Evolutionary conservation across 352 stramenopile genomes (phyloP).

Genomic region (Globisporangium camurandrum): DNA sequence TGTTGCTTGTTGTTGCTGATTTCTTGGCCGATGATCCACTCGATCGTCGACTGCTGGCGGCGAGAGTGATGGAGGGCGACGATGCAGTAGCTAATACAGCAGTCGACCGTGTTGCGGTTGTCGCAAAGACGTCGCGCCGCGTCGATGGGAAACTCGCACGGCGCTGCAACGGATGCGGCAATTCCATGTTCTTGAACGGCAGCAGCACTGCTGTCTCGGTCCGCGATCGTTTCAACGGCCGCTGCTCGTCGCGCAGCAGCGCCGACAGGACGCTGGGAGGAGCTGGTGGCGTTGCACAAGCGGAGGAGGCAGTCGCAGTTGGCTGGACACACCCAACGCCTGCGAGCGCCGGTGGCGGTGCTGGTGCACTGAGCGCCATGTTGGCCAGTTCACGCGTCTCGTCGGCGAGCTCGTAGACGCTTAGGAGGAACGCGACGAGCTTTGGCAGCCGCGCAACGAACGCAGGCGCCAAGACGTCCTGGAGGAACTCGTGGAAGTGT

Average conservation of each 20-base stretch:
- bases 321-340: too few relatives aligned
- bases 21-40: background rate
- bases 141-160: conserved; percentile 13
- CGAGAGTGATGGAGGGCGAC: too few relatives aligned
- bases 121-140: conserved; percentile 2
- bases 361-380: conserved; percentile 1
- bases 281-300: conserved; percentile 3
- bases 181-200: conserved; percentile 42
- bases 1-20: background rate
- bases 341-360: background rate
- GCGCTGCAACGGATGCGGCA: conserved; percentile 8
- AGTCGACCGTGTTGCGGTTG: conserved; percentile 12
- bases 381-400: conserved; percentile 14
- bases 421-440: conserved; percentile 40
- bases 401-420: conserved; percentile 52
- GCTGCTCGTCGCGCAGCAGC: conserved; percentile 47
- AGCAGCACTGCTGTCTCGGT: conserved; percentile 18
- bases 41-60: too few relatives aligned
- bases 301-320: too few relatives aligned
- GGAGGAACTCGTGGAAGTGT: conserved; percentile 64
- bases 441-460: conserved; percentile 35
- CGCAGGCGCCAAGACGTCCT: conserved; percentile 33
- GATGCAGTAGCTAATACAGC: conserved; percentile 13
- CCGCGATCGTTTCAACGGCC: conserved; percentile 31
- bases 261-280: conserved; percentile 55